These are phyloP conservation scores for Thelonectria discophora DNA, from an alignment of 2,329 filamentous ascomycete genomes.

Conservation along the genomic window DNA sequence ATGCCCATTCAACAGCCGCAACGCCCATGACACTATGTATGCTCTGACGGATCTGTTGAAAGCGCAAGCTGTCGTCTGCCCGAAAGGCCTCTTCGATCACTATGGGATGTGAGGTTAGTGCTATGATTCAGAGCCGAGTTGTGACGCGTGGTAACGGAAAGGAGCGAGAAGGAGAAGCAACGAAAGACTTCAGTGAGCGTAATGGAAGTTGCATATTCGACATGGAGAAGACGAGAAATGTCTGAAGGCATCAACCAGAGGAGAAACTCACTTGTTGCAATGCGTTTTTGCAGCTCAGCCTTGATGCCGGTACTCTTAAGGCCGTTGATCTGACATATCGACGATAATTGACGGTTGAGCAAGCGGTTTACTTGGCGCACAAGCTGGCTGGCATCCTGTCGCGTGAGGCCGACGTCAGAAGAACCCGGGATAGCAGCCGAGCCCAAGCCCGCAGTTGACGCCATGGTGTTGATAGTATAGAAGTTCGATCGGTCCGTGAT, in stretches of 20 bases:
- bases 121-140: constrained; percentile 3
- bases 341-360: constrained; percentile 73
- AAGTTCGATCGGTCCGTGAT: not conserved
- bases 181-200: not conserved
- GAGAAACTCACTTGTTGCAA: constrained; percentile 74
- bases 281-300: constrained; percentile 79
- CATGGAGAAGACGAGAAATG: not conserved
- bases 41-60: constrained; percentile 56
- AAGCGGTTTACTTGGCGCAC: constrained; percentile 57
- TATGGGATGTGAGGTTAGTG: constrained; percentile 33
- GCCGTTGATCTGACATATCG: constrained; percentile 78
- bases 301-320: constrained; percentile 86
- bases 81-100: constrained; percentile 54
- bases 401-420: constrained; percentile 42
- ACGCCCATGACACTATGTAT: constrained; percentile 48
- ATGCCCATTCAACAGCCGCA: constrained; percentile 35
- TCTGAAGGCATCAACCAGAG: not conserved
- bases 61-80: constrained; percentile 50
- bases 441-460: constrained; percentile 37
- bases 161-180: not conserved
- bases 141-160: not conserved
- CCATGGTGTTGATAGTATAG: constrained; percentile 27
- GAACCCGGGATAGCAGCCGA: constrained; percentile 30
- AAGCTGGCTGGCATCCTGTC: constrained; percentile 56
- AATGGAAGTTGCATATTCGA: not conserved